These are phyloP conservation scores for Plasmodium knowlesi DNA, from an alignment of 169 alveolate genomes.

Conservation along the genomic window DNA sequence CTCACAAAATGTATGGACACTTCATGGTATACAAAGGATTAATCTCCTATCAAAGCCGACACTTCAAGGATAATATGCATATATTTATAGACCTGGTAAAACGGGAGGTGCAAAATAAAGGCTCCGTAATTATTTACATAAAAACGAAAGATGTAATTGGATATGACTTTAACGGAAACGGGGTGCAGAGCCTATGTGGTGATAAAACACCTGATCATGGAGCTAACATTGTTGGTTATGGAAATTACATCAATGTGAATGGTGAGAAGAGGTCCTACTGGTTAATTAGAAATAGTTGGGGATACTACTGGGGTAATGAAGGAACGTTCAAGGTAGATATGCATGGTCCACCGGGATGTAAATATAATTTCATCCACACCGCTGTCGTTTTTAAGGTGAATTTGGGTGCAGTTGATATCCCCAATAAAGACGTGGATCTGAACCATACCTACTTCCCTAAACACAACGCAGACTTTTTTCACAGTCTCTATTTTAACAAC, in stretches of 20 bases:
- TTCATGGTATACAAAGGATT: background rate
- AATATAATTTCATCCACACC: slow-evolving; percentile 38
- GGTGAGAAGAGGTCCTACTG: slow-evolving; percentile 70
- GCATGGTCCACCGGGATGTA: slow-evolving; percentile 38
- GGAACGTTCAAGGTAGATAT: slow-evolving; percentile 75
- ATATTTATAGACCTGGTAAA: slow-evolving; percentile 52
- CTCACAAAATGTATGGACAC: background rate
- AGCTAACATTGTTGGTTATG: slow-evolving; percentile 76
- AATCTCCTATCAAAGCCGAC: background rate
- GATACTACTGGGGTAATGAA: slow-evolving; percentile 76
- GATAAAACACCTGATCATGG: slow-evolving; percentile 68
- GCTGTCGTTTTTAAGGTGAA: slow-evolving; percentile 32
- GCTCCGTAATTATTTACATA: slow-evolving; percentile 74
- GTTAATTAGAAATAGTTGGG: slow-evolving; percentile 73
- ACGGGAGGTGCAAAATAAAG: slow-evolving; percentile 72
- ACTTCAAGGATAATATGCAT: slow-evolving; percentile 14
- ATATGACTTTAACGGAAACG: slow-evolving; percentile 73
- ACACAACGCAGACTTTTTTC: slow-evolving; percentile 2
- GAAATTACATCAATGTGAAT: slow-evolving; percentile 31
- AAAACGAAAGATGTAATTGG: slow-evolving; percentile 69
- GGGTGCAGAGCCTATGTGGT: slow-evolving; percentile 73
- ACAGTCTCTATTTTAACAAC: slow-evolving; percentile 4
- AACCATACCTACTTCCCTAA: background rate
- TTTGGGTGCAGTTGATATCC: slow-evolving; percentile 19
- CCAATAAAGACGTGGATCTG: background rate